phyloP scores from a whole-genome alignment of 306 rosid species.

The Medicago arabica region DNA sequence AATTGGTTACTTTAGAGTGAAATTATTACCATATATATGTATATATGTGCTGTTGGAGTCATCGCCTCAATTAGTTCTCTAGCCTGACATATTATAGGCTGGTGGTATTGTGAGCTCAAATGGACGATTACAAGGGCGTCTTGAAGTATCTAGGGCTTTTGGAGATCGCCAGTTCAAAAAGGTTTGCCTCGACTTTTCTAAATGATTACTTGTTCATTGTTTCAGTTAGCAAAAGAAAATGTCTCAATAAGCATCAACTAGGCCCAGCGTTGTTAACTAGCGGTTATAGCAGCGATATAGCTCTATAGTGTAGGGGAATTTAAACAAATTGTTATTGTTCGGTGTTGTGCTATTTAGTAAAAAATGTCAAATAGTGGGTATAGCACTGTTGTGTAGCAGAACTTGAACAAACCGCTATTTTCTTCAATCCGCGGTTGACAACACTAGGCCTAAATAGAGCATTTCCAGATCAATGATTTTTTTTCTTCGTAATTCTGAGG shows the following conservation, averaged over 20 bases:
- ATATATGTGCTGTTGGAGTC: constrained; percentile 33
- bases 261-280: background rate
- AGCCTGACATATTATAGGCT: constrained; percentile 54
- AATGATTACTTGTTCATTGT: constrained; percentile 20
- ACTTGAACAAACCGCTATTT: background rate
- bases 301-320: background rate
- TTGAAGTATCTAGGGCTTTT: constrained; percentile 88
- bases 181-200: constrained; percentile 49
- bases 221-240: constrained; percentile 1
- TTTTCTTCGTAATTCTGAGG: constrained; percentile 24
- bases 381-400: background rate
- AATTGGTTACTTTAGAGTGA: constrained; percentile 7
- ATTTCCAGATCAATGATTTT: background rate
- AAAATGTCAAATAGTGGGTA: background rate
- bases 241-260: constrained; percentile 26
- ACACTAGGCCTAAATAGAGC: constrained; percentile 8
- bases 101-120: constrained; percentile 86
- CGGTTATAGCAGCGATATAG: background rate
- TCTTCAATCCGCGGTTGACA: background rate
- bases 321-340: background rate
- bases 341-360: background rate
- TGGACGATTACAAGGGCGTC: constrained; percentile 88
- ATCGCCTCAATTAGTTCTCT: constrained; percentile 28
- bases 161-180: constrained; percentile 94
- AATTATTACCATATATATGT: constrained; percentile 10